These are phyloP conservation scores for Nevesoporus exiguus DNA, from an alignment of 768 basidiomycete genomes.

Conservation along the genomic window DNA sequence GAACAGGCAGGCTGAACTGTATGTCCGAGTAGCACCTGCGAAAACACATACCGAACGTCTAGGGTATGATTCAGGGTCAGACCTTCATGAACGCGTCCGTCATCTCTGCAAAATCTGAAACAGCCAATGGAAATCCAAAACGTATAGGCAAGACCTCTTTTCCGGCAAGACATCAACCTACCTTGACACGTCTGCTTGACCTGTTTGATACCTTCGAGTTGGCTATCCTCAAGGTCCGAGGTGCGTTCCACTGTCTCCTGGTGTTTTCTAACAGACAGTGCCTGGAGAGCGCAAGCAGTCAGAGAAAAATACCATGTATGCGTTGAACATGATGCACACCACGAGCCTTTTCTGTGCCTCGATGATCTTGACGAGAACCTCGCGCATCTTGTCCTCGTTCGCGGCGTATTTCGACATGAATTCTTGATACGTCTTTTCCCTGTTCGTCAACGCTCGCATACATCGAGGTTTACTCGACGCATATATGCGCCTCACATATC, in stretches of 20 bases:
- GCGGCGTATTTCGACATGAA: conserved; percentile 23
- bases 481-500: conserved; percentile 26
- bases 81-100: conserved; percentile 21
- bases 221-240: conserved; percentile 24
- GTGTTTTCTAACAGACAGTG: conserved; percentile 28
- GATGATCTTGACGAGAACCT: conserved; percentile 23
- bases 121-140: not conserved
- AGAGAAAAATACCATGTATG: not conserved
- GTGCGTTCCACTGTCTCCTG: conserved; percentile 22
- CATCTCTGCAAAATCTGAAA: conserved; percentile 19
- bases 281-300: conserved; percentile 3
- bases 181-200: conserved; percentile 21
- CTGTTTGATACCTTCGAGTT: conserved; percentile 21
- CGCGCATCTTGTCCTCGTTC: conserved; percentile 29
- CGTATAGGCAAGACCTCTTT: not conserved
- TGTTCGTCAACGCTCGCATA: conserved; percentile 5
- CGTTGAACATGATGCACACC: conserved; percentile 12
- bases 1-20: not conserved
- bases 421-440: conserved; percentile 25
- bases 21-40: not conserved
- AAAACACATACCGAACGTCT: not conserved
- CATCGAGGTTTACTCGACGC: not conserved
- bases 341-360: conserved; percentile 25
- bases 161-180: conserved; percentile 1
- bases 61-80: conserved; percentile 2